Base-by-base conservation (phyloP, 2,329 filamentous ascomycete species). In the Elsinoe batatas region DNA sequence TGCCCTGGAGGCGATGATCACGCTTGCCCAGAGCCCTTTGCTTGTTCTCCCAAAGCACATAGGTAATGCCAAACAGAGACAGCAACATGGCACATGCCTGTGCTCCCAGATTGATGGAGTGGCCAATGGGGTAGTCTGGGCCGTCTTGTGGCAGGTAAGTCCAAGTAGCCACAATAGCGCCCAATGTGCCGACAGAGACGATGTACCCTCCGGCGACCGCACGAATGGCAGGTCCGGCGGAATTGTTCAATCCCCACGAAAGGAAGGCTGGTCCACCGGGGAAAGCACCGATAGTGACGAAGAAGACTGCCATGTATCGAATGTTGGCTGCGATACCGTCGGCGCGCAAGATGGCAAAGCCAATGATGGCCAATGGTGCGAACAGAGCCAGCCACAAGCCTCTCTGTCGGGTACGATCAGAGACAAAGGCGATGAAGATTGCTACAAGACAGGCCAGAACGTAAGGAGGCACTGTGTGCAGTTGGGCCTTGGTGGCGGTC, bases 101-200 rank as follows among this genome's bases (percentile, higher is more conserved):
- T 1, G 76, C 76, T 3, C 61, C 69, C 44, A 82, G 69, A 61
- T 82, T 82, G 71, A 82, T 82, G 3, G 76, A 75, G 64, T 80
- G 76, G 20, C 77, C 77, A 51, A 71, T 74, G 32, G 65, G 69
- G 60, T 76, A 80, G 42, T 70, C 64, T 1, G 77, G 76, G 0
- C 65, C 72, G 57, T 80, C 76, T 10, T 60, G 62, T 0, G 68
- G 67, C 3, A 75, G 66, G 61, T 82, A 82, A 0, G 78, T 79
- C 78, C 78, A 80, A 3, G 77, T 80, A 32, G 80, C 76, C 2
- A 82, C 67, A 38, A 83, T 77, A 22, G 79, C 79, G 37, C 79
- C 80, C 10, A 77, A 69, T 0, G 77, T 81, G 10, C 79, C 79
- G 2, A 83, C 62, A 0, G 71, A 73, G 10, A 79, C 76, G 36